Base-by-base conservation (phyloP, 495 filamentous ascomycete species). In the Penicillium verhagenii region DNA sequence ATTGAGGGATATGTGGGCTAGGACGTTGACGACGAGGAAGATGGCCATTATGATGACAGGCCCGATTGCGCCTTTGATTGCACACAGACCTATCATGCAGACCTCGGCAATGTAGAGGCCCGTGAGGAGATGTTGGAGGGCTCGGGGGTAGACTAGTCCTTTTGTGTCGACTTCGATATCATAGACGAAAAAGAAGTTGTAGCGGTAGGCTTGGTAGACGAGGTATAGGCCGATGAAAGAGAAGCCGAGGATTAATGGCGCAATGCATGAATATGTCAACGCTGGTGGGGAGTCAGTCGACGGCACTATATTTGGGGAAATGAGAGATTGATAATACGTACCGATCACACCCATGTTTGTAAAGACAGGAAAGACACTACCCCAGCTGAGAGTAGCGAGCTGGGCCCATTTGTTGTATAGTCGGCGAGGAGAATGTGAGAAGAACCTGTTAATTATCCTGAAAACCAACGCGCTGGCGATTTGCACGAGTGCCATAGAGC, bases 141-240 rank as follows among this genome's bases (percentile, higher is more conserved):
- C 92, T 21, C 85, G 82, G 3, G 92, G 89, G 67, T 96, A 96
- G 52, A 94, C 86, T 25, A 90, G 80, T 35, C 92, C 92, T 53
- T 91, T 90, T 21, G 92, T 96, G 70, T 96, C 91, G 69, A 96
- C 83, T 47, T 81, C 59, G 20, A 86, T 82, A 64, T 94, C 85
- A 55, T 88, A 91, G 33, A 94, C 89, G 71, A 93, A 96, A 46
- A 96, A 80, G 65, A 96, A 78, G 67, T 96, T 96, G 79, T 96
- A 96, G 13, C 90, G 83, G 79, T 91, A 96, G 18, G 91, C 90
- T 50, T 94, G 73, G 72, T 96, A 96, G 66, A 96, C 88, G 44
- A 95, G 76, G 49, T 77, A 82, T 51, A 96, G 77, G 49, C 88
- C 91, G 25, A 95, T 70, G 25, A 86, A 86, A 48, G 88, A 87